Evolutionary conservation across 2,329 filamentous ascomycete genomes (phyloP), one percentile per base, ranked within the genome.

Genomic region (Phialophora verrucosa): DNA sequence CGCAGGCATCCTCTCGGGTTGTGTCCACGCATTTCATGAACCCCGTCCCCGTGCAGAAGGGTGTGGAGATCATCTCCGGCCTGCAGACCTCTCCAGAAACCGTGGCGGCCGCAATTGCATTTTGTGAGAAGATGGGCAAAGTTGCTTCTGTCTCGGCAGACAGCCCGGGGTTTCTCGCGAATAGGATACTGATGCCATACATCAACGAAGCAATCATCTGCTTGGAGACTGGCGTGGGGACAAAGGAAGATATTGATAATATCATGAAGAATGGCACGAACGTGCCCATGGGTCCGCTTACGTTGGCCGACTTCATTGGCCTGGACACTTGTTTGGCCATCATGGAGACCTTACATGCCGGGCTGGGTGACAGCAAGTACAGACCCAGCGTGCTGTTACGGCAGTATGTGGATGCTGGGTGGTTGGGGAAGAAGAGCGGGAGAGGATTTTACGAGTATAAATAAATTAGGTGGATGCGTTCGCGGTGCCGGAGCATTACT

Each of bases 241-340:
- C 87, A 70, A 90, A 91, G 73, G 93, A 98, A 75, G 91, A 94
- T 70, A 99, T 99, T 71, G 95, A 99, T 76, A 89, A 86, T 71
- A 99, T 99, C 74, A 99, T 99, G 95, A 98, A 97, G 86, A 97
- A 97, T 74, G 95, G 95, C 55, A 99, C 95, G 25, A 97, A 97
- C 76, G 95, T 99, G 49, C 95, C 95, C 27, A 99, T 99, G 95
- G 95, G 95, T 0, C 95, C 95, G 10, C 83, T 99, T 71, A 90
- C 93, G 74, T 81, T 99, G 74, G 95, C 95, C 2, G 95, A 99
- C 79, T 99, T 99, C 75, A 98, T 99, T 74, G 95, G 95, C 7
- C 84, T 99, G 53, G 95, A 99, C 77, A 99, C 95, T 0, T 99
- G 95, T 76, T 82, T 98, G 69, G 89, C 94, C 25, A 99, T 99